These are phyloP conservation scores for Dendrobium catenatum DNA, from an alignment of 106 monocot species.

Conservation along the genomic window DNA sequence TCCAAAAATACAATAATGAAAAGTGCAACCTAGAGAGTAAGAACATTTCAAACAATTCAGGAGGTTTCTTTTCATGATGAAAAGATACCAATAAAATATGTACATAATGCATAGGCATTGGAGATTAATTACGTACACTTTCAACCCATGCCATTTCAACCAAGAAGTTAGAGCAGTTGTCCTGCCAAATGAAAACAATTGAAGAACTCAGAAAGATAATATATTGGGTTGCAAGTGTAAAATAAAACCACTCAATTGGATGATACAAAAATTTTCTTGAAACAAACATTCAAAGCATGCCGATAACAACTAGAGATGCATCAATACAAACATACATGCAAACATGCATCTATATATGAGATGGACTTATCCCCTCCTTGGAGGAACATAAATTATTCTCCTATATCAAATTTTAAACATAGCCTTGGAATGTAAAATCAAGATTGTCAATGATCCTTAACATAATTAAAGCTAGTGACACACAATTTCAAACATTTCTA, in stretches of 20 bases:
- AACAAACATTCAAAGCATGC: not conserved
- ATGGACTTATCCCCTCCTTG: not conserved
- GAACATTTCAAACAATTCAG: not conserved
- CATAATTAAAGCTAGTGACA: not conserved
- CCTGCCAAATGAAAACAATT: constrained; percentile 29
- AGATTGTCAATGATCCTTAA: not conserved
- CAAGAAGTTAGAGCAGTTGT: constrained; percentile 39
- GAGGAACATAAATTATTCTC: not conserved
- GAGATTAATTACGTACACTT: constrained; percentile 44
- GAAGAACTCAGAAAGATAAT: not conserved
- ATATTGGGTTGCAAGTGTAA: not conserved
- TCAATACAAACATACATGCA: not conserved
- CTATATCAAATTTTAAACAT: not conserved
- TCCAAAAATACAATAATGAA: not conserved
- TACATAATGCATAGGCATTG: not conserved
- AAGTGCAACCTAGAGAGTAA: not conserved
- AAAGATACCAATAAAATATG: not conserved
- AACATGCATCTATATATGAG: not conserved
- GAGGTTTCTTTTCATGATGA: constrained; percentile 3
- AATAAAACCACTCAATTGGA: not conserved
- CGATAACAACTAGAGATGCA: not conserved
- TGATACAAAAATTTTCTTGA: not conserved
- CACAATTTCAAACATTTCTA: not conserved
- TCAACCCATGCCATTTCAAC: constrained; percentile 85
- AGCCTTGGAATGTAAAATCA: not conserved